Percentiles rank a stretch among this genome's conserved stretches.
Evolutionary conservation across 345 rosid species (phyloP).

Genomic region (Brassica juncea): DNA sequence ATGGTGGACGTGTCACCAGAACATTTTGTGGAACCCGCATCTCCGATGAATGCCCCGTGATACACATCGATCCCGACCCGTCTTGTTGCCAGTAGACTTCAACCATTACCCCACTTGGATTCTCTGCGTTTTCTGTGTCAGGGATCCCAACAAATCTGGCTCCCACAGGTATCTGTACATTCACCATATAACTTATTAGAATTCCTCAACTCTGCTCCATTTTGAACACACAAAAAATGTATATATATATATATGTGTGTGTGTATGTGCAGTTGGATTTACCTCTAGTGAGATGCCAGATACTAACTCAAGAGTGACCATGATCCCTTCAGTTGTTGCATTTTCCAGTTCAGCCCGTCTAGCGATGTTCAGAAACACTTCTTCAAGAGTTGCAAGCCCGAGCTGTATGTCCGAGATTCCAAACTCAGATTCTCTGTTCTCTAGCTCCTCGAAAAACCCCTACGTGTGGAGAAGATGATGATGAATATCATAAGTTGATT

Average conservation of each 20-base stretch:
- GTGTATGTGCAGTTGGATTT: not conserved
- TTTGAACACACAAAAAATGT: not conserved
- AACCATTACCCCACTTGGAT: conserved; percentile 76
- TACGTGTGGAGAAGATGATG: conserved; percentile 15
- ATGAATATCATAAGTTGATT: not conserved
- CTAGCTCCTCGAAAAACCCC: conserved; percentile 62
- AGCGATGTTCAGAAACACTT: conserved; percentile 88
- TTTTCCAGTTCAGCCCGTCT: conserved; percentile 85
- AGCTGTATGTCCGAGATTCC: conserved; percentile 82
- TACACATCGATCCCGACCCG: conserved; percentile 73
- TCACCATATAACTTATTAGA: not conserved
- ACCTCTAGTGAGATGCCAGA: conserved; percentile 67
- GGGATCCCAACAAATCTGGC: conserved; percentile 80
- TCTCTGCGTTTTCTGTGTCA: conserved; percentile 56
- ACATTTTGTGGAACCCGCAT: conserved; percentile 29
- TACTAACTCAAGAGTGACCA: conserved; percentile 58
- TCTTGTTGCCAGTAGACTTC: conserved; percentile 92
- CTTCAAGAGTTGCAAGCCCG: conserved; percentile 88
- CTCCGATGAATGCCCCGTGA: conserved; percentile 73
- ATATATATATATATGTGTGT: not conserved
- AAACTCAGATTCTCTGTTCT: conserved; percentile 61
- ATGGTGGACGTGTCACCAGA: conserved; percentile 19
- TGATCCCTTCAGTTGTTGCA: conserved; percentile 70
- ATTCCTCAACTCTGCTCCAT: not conserved
- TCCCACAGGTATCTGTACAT: conserved; percentile 70